These are phyloP conservation scores for Penicillium sp. DNA, from an alignment of 2,329 filamentous ascomycete species.

Conservation along the genomic window DNA sequence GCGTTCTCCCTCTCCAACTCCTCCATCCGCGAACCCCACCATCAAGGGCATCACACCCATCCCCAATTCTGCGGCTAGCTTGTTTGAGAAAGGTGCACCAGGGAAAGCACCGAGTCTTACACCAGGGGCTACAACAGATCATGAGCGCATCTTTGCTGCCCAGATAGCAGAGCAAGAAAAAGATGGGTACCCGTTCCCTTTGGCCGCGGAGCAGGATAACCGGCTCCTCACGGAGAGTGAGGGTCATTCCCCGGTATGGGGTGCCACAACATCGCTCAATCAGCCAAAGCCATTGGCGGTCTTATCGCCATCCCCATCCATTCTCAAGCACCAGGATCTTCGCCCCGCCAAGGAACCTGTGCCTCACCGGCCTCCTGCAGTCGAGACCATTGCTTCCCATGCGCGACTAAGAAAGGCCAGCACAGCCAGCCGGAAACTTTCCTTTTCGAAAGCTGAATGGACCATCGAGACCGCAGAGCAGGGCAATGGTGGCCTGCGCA, in stretches of 20 bases:
- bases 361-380: constrained; percentile 17
- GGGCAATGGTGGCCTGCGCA: constrained; percentile 87
- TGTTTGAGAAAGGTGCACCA: constrained; percentile 33
- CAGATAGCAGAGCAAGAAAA: constrained; percentile 24
- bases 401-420: constrained; percentile 13
- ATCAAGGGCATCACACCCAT: constrained; percentile 27
- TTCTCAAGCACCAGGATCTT: constrained; percentile 64
- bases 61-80: constrained; percentile 29
- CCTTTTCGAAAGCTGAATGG: constrained; percentile 78
- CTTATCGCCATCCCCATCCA: constrained; percentile 70
- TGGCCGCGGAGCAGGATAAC: constrained; percentile 40
- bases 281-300: constrained; percentile 75
- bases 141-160: constrained; percentile 42
- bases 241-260: constrained; percentile 74
- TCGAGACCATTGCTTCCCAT: constrained; percentile 9
- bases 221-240: constrained; percentile 65
- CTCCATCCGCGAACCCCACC: constrained; percentile 23
- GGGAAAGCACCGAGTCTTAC: constrained; percentile 30
- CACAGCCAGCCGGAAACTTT: constrained; percentile 57
- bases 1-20: constrained; percentile 44
- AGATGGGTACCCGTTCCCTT: constrained; percentile 32
- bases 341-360: constrained; percentile 22
- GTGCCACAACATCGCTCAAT: constrained; percentile 60
- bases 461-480: constrained; percentile 80
- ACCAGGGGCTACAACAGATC: constrained; percentile 42